Percentiles rank a stretch among this genome's conserved stretches.
These are phyloP conservation scores for Haplosporangium sp. DNA, from an alignment of 371 early-diverging fungal species.

Conservation along the genomic window DNA sequence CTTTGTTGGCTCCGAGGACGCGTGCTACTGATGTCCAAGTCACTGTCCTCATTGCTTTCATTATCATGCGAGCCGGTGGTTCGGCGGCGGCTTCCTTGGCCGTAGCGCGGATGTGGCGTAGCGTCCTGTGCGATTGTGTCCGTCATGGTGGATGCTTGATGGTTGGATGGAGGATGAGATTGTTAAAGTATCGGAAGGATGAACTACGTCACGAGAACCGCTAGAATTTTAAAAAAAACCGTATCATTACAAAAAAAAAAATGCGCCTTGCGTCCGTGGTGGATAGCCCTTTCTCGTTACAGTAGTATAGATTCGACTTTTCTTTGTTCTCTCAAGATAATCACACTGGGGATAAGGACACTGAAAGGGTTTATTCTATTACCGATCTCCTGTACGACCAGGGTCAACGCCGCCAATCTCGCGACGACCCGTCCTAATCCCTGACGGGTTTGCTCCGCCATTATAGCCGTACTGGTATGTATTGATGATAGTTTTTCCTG, in stretches of 20 bases:
- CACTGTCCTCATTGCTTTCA: slow-evolving; percentile 2
- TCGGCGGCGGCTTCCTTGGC: neutral
- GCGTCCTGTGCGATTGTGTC: slow-evolving; percentile 26
- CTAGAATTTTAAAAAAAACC: no score
- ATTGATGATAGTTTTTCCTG: slow-evolving; percentile 67
- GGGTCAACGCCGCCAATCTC: slow-evolving; percentile 60
- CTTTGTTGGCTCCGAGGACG: slow-evolving; percentile 15
- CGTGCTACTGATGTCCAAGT: slow-evolving; percentile 6
- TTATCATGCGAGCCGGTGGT: neutral
- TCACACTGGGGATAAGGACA: no score
- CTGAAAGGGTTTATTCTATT: no score
- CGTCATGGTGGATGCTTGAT: slow-evolving; percentile 6
- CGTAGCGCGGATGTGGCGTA: slow-evolving; percentile 26
- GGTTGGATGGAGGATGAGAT: no score
- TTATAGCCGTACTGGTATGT: slow-evolving; percentile 69
- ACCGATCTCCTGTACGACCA: slow-evolving; percentile 11
- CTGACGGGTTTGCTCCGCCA: slow-evolving; percentile 69
- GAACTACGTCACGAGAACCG: no score
- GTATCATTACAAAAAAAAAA: no score
- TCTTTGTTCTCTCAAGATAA: no score
- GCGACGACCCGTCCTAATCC: slow-evolving; percentile 65
- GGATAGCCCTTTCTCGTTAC: no score
- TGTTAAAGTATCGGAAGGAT: no score
- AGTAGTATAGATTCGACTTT: no score
- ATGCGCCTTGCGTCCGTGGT: no score